Base-by-base conservation (phyloP, 2,329 filamentous ascomycete species). In the Fusarium albidum region DNA sequence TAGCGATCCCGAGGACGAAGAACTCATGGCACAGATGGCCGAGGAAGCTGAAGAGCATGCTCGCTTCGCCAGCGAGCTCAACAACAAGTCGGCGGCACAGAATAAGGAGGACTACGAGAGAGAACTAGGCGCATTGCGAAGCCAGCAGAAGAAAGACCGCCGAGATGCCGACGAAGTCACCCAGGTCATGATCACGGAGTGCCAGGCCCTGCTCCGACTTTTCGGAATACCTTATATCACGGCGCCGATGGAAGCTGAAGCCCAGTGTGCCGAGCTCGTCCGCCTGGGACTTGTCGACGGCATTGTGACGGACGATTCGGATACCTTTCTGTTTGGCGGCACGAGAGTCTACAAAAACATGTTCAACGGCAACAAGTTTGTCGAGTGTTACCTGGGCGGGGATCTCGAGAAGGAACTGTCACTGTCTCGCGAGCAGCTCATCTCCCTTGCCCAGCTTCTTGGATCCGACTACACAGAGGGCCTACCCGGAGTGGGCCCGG, bases 301-400 rank as follows among this genome's bases (percentile, higher is more conserved):
- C 11, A 96, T 99, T 57, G 93, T 99, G 26, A 99, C 96, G 0
- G 95, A 99, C 68, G 95, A 99, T 71, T 96, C 90, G 3, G 95
- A 99, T 77, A 96, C 89, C 1, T 99, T 99, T 68, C 83, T 99
- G 1, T 99, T 99, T 72, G 96, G 95, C 14, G 96, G 95, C 31
- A 99, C 92, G 0, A 83, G 94, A 14, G 90, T 99, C 17, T 99
- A 99, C 81, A 99, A 99, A 74, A 99, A 99, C 78, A 96, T 99
- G 92, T 99, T 99, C 80, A 99, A 97, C 74, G 89, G 92, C 66
- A 95, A 95, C 73, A 99, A 99, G 71, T 96, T 92, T 66, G 95
- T 99, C 34, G 95, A 99, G 75, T 98, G 95, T 75, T 99, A 98
- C 70, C 82, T 99, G 9, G 77, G 87, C 3, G 80, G 79, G 0